These are phyloP conservation scores for Linum tenue DNA, from an alignment of 345 rosid genomes.

Conservation along the genomic window DNA sequence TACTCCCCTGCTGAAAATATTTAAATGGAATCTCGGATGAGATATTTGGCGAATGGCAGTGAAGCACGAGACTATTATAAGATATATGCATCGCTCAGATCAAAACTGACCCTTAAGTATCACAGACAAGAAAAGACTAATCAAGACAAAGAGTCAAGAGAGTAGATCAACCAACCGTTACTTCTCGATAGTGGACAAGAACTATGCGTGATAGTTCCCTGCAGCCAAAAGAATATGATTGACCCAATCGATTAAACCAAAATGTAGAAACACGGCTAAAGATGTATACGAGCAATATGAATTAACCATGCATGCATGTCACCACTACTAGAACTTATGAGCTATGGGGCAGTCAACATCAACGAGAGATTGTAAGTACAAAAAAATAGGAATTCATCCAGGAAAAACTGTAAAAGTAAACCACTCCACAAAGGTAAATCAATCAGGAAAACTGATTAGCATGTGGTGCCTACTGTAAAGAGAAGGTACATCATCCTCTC, in stretches of 20 bases:
- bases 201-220: slow-evolving; percentile 80
- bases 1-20: slow-evolving; percentile 45
- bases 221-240: slow-evolving; percentile 21
- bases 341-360: background rate
- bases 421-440: too few relatives aligned
- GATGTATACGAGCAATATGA: background rate
- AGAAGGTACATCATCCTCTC: too few relatives aligned
- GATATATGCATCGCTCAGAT: background rate
- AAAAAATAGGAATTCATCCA: too few relatives aligned
- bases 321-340: background rate
- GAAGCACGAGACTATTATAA: too few relatives aligned
- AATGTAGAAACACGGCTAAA: slow-evolving; percentile 1
- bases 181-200: slow-evolving; percentile 86
- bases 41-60: too few relatives aligned
- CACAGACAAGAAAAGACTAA: background rate
- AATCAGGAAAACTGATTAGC: too few relatives aligned
- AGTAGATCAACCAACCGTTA: slow-evolving; percentile 41
- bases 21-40: background rate
- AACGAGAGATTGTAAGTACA: too few relatives aligned
- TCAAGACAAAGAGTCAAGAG: background rate
- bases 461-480: too few relatives aligned
- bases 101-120: background rate
- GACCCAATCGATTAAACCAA: slow-evolving; percentile 15
- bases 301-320: background rate
- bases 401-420: too few relatives aligned